A percentile compares a stretch with the other conserved stretches of the same genome.
phyloP scores from a whole-genome alignment of 73 alveolate genomes.

The Tetrahymena thermophila region DNA sequence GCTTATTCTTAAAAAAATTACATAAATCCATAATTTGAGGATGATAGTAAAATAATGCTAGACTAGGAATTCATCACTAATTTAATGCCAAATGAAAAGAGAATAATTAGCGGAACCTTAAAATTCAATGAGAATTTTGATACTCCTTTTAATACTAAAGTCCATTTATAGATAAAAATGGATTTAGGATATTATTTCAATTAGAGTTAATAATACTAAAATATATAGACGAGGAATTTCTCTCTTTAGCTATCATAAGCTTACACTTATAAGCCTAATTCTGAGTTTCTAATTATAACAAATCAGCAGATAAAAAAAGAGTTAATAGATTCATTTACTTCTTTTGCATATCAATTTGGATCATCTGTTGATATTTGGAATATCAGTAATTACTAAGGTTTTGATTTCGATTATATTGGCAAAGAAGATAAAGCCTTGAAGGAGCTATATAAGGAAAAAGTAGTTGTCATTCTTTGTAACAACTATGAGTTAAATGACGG shows the following conservation, averaged over 20 bases:
- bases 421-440: background rate
- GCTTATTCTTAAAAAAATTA: background rate
- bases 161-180: background rate
- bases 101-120: background rate
- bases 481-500: background rate
- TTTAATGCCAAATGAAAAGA: background rate
- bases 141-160: background rate
- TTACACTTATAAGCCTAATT: background rate
- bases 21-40: background rate
- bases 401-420: background rate
- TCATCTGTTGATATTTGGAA: background rate
- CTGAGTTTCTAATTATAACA: background rate
- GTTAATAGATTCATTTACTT: background rate
- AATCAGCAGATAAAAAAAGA: background rate
- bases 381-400: background rate
- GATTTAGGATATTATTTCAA: background rate
- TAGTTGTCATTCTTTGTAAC: background rate
- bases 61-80: background rate
- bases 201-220: background rate
- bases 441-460: background rate
- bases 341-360: background rate
- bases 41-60: background rate
- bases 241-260: background rate
- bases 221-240: background rate
- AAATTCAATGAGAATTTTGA: background rate